Evolutionary conservation across 2,329 filamentous ascomycete genomes (phyloP).

Genomic region (Fusarium sp.): DNA sequence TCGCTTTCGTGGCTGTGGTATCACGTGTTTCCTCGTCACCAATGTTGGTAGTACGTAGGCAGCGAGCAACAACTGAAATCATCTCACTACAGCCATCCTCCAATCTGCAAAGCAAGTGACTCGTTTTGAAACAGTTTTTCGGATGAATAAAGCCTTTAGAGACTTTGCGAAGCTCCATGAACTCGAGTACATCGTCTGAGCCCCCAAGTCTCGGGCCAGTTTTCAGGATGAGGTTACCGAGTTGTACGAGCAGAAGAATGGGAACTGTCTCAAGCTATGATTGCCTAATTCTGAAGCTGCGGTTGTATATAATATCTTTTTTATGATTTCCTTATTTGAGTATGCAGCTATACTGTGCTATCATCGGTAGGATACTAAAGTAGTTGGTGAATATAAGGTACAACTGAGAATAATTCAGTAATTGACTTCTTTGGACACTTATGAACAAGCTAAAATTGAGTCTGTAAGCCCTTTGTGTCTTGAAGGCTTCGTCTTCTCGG

Average conservation of each 20-base stretch:
- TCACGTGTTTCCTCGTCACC: conserved; percentile 23
- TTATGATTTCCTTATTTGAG: neutral
- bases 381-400: neutral
- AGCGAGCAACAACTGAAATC: neutral
- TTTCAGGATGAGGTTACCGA: neutral
- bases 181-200: neutral
- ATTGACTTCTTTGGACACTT: neutral
- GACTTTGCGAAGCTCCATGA: neutral
- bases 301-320: neutral
- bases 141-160: neutral
- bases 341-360: neutral
- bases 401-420: neutral
- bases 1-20: neutral
- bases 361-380: too few species aligned
- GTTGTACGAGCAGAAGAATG: conserved; percentile 11
- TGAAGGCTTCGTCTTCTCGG: neutral
- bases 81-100: neutral
- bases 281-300: neutral
- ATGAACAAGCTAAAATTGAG: neutral
- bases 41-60: neutral
- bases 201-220: conserved; percentile 14
- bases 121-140: conserved; percentile 5
- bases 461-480: neutral
- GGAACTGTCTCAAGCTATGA: conserved; percentile 23
- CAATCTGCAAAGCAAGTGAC: neutral